phyloP scores from a whole-genome alignment of 192 early-diverging fungal genomes.

The Cladochytrium replicatum region DNA sequence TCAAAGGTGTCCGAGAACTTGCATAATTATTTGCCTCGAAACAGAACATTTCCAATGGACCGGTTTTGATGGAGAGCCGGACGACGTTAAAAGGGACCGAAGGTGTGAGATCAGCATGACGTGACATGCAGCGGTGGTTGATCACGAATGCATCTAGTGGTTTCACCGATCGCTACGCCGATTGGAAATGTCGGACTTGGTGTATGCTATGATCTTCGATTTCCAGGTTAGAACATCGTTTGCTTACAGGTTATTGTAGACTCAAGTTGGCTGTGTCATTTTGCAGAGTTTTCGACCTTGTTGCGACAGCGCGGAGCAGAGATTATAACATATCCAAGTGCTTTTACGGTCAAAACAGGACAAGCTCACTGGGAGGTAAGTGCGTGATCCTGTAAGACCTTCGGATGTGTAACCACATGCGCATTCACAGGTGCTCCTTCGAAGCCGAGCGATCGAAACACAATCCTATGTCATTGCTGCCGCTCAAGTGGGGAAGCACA shows the following conservation, averaged over 20 bases:
- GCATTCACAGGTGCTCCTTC: slow-evolving; percentile 52
- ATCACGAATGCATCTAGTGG: slow-evolving; percentile 1
- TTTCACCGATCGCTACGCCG: slow-evolving; percentile 5
- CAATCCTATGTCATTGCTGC: slow-evolving; percentile 75
- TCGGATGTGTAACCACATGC: too few species aligned
- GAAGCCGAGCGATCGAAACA: slow-evolving; percentile 75
- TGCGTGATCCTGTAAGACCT: too few species aligned
- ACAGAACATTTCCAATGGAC: slow-evolving; percentile 18
- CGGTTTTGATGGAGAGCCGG: slow-evolving; percentile 20
- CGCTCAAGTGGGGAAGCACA: slow-evolving; percentile 67
- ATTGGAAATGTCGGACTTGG: slow-evolving; percentile 12
- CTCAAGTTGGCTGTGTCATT: too few species aligned
- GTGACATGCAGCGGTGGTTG: neutral
- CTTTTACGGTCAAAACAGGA: slow-evolving; percentile 73
- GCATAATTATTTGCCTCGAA: too few species aligned
- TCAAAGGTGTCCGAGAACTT: too few species aligned
- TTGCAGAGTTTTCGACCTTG: slow-evolving; percentile 42
- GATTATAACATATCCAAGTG: slow-evolving; percentile 68
- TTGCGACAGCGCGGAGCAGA: slow-evolving; percentile 25
- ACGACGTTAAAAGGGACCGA: slow-evolving; percentile 7
- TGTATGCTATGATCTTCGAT: slow-evolving; percentile 73
- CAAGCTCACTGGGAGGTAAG: slow-evolving; percentile 79
- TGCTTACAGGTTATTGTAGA: too few species aligned
- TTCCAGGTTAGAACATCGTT: too few species aligned
- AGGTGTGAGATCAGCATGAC: neutral